These are phyloP conservation scores for Vanrija sp. DNA, from an alignment of 1,284 basidiomycete species.

Conservation along the genomic window DNA sequence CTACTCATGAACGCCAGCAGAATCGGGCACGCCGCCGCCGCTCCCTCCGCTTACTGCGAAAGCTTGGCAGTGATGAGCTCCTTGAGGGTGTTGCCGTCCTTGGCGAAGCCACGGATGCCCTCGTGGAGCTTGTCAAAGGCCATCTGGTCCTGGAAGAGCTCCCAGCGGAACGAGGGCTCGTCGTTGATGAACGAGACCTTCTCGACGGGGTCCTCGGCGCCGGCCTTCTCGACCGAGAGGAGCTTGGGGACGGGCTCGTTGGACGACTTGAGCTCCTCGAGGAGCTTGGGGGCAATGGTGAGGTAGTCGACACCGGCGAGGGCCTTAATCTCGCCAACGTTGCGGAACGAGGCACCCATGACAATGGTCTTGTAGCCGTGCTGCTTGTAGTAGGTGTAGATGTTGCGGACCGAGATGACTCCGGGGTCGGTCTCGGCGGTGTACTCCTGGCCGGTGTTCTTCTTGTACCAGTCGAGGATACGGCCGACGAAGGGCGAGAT, in stretches of 20 bases:
- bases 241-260: constrained; percentile 74
- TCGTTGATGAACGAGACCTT: constrained; percentile 89
- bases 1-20: too few species aligned
- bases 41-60: constrained; percentile 20
- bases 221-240: constrained; percentile 65
- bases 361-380: constrained; percentile 98
- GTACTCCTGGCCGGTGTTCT: constrained; percentile 74
- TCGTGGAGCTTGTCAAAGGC: constrained; percentile 93
- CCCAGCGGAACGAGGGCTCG: constrained; percentile 93
- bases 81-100: constrained; percentile 89
- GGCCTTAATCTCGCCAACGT: constrained; percentile 87
- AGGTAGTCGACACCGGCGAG: constrained; percentile 96
- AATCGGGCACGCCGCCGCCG: not conserved
- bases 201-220: constrained; percentile 58
- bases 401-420: constrained; percentile 90
- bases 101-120: constrained; percentile 95
- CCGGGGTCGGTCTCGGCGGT: constrained; percentile 87
- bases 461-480: constrained; percentile 97
- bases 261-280: constrained; percentile 87
- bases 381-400: constrained; percentile 96
- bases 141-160: constrained; percentile 86
- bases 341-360: constrained; percentile 99
- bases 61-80: constrained; percentile 75
- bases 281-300: constrained; percentile 85
- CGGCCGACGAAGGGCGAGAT: constrained; percentile 99